Evolutionary conservation across 2,329 filamentous ascomycete genomes (phyloP).

Genomic region (Phialophora verrucosa): DNA sequence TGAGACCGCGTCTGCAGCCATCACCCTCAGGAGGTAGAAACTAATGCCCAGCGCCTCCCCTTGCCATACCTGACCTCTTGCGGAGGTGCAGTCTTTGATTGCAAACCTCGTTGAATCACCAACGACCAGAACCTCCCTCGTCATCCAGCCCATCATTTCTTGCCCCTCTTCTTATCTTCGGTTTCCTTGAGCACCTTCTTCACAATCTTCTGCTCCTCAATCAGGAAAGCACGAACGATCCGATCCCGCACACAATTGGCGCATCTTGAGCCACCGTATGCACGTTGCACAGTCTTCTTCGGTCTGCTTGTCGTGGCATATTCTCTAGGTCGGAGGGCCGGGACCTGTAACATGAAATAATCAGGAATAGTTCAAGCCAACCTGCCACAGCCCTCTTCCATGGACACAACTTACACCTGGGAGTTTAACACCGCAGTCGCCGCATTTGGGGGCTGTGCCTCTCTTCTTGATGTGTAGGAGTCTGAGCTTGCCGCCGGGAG

Average conservation of each 20-base stretch:
- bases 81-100: background rate
- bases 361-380: conserved; percentile 1
- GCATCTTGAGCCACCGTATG: conserved; percentile 98
- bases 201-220: conserved; percentile 99
- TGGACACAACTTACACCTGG: conserved; percentile 80
- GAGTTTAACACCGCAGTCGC: conserved; percentile 98
- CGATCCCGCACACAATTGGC: conserved; percentile 98
- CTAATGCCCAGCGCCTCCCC: background rate
- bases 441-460: conserved; percentile 96
- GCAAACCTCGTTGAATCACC: background rate
- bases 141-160: conserved; percentile 58
- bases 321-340: conserved; percentile 96
- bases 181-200: conserved; percentile 99
- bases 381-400: background rate
- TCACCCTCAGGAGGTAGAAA: background rate
- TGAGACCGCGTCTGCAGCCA: background rate
- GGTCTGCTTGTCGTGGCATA: conserved; percentile 96
- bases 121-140: background rate
- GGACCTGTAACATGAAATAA: conserved; percentile 64
- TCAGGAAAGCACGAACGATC: conserved; percentile 96
- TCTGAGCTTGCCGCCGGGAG: conserved; percentile 92
- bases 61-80: background rate
- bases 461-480: conserved; percentile 99
- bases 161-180: conserved; percentile 73
- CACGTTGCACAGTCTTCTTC: conserved; percentile 98